Conservation (phyloP, 176 grass and related monocot species). For the Oryza australiensis region DNA sequence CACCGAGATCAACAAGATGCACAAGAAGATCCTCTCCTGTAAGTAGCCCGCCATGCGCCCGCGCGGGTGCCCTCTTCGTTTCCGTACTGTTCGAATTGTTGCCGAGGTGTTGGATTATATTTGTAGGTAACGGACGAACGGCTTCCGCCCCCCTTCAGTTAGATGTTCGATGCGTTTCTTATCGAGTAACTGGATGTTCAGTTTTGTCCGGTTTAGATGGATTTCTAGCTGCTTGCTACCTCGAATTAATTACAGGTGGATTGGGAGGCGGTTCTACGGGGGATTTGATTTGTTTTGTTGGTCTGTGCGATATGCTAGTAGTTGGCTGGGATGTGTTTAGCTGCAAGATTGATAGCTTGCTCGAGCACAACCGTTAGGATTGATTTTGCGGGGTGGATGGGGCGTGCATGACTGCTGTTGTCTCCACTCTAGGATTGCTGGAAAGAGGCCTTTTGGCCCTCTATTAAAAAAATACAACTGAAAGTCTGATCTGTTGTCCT, state of each 20-base stretch:
- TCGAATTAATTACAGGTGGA: neutral
- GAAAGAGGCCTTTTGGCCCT: neutral
- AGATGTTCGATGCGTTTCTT: neutral
- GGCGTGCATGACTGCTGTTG: constrained; percentile 2
- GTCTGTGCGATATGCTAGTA: constrained; percentile 6
- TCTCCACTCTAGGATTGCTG: constrained; percentile 26
- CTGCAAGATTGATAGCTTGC: neutral
- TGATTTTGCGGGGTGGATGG: neutral
- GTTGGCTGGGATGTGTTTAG: constrained; percentile 1
- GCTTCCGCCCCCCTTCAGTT: neutral
- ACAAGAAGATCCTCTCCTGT: constrained; percentile 71
- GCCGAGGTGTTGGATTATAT: neutral
- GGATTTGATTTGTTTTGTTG: neutral
- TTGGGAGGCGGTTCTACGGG: neutral
- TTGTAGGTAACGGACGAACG: neutral
- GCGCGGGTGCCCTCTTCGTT: too few species aligned
- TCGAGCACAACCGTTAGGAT: neutral
- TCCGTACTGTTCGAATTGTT: neutral
- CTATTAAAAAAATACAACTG: neutral
- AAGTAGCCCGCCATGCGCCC: neutral
- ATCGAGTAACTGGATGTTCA: neutral
- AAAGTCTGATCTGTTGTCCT: constrained; percentile 18
- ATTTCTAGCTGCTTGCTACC: neutral
- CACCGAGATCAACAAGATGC: constrained; percentile 70
- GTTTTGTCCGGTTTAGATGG: neutral